Conservation (phyloP, 225 moss, liverwort and hornwort genomes). For the Polytrichum commune region DNA sequence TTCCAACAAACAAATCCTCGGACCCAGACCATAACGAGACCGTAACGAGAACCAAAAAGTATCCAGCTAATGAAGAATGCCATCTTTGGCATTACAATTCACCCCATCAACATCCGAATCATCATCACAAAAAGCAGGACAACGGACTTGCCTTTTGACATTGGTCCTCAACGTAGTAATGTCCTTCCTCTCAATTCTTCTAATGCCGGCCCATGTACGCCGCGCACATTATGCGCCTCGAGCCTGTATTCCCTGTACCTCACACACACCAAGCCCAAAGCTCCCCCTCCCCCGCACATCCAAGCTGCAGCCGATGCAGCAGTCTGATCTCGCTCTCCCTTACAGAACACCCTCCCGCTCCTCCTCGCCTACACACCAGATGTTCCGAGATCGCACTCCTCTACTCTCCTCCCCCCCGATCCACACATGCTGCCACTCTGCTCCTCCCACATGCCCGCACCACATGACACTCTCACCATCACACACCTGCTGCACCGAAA, state of each 20-base stretch:
- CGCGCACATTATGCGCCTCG: background rate
- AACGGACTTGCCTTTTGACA: constrained; percentile 47
- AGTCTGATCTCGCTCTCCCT: background rate
- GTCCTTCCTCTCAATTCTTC: constrained; percentile 8
- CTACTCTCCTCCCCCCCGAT: too few species aligned
- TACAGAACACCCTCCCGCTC: background rate
- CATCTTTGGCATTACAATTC: too few species aligned
- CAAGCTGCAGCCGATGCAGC: background rate
- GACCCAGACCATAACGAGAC: background rate
- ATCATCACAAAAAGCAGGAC: background rate
- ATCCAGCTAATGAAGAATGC: too few species aligned
- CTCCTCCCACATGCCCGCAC: too few species aligned
- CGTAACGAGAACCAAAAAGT: background rate
- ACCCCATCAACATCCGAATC: background rate
- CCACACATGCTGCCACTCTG: too few species aligned
- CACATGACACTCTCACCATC: too few species aligned
- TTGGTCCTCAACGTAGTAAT: constrained; percentile 21
- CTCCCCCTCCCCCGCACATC: background rate
- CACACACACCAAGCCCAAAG: too few species aligned
- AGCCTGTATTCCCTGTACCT: too few species aligned
- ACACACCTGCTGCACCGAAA: too few species aligned
- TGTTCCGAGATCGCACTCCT: background rate
- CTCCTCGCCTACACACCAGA: background rate
- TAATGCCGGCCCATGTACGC: constrained; percentile 23
- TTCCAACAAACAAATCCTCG: background rate